phyloP scores from a whole-genome alignment of 257 asterid species.

The Anisodus tanguticus region DNA sequence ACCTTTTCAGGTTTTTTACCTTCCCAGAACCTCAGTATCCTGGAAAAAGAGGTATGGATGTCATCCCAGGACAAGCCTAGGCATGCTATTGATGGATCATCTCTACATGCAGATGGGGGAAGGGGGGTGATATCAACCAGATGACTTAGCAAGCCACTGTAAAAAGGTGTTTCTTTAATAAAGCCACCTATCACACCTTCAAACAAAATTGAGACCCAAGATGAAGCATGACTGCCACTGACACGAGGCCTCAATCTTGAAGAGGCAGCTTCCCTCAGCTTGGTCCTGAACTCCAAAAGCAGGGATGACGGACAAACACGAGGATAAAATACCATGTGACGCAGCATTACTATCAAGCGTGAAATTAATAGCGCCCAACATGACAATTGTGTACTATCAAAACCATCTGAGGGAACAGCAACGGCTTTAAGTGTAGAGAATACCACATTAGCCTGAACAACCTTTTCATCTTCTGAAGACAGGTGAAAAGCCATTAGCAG shows the following conservation, averaged over 20 bases:
- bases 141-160: constrained; percentile 64
- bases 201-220: constrained; percentile 73
- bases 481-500: constrained; percentile 78
- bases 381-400: constrained; percentile 61
- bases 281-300: constrained; percentile 73
- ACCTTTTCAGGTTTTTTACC: constrained; percentile 64
- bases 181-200: constrained; percentile 51
- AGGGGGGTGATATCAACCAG: constrained; percentile 77
- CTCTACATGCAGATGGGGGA: constrained; percentile 67
- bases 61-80: constrained; percentile 67
- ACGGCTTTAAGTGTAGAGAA: constrained; percentile 59
- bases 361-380: constrained; percentile 90
- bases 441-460: constrained; percentile 54
- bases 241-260: constrained; percentile 42
- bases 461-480: constrained; percentile 77
- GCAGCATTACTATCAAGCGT: constrained; percentile 81
- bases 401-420: constrained; percentile 53
- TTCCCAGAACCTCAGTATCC: constrained; percentile 74
- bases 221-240: constrained; percentile 53
- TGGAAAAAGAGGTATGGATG: constrained; percentile 53
- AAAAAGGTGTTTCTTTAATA: constrained; percentile 51
- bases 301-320: constrained; percentile 77
- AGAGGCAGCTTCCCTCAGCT: constrained; percentile 65
- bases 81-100: constrained; percentile 47
- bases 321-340: constrained; percentile 80